Percentiles rank a stretch among this genome's conserved stretches.
These are phyloP conservation scores for Cylindrotheca fusiformis DNA, from an alignment of 108 stramenopile genomes.

Conservation along the genomic window DNA sequence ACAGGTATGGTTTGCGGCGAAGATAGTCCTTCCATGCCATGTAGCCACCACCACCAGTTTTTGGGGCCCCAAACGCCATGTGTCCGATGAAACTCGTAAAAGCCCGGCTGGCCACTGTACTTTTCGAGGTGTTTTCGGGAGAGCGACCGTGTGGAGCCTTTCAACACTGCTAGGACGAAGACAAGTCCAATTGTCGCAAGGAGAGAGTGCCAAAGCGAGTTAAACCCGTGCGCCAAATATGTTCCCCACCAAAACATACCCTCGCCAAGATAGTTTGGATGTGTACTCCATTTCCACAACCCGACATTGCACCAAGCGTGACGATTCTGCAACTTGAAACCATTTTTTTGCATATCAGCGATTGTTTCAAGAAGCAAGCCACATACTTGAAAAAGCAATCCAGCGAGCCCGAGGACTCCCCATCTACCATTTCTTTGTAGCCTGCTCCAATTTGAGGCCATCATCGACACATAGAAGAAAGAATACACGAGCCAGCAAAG, in stretches of 20 bases:
- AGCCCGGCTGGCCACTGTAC: constrained; percentile 36
- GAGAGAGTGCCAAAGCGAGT: constrained; percentile 5
- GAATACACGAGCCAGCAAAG: constrained; percentile 48
- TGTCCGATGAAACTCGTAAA: constrained; percentile 32
- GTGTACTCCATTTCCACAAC: constrained; percentile 47
- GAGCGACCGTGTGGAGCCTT: constrained; percentile 31
- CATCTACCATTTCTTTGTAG: constrained; percentile 25
- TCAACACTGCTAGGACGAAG: constrained; percentile 31
- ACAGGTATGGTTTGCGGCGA: too few relatives aligned
- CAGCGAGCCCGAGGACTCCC: constrained; percentile 32
- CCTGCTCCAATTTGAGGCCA: constrained; percentile 37
- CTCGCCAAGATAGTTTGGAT: constrained; percentile 68
- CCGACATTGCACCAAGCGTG: constrained; percentile 57
- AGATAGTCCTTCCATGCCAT: constrained; percentile 13
- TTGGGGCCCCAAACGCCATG: constrained; percentile 41
- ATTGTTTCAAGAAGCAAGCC: constrained; percentile 54
- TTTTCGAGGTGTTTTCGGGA: constrained; percentile 25
- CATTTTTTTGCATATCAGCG: constrained; percentile 54
- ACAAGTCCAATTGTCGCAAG: constrained; percentile 32
- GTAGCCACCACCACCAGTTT: constrained; percentile 15
- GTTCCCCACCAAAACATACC: constrained; percentile 57
- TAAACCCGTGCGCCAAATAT: constrained; percentile 34
- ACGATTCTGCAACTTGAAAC: constrained; percentile 47
- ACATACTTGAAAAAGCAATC: constrained; percentile 30
- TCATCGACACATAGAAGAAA: constrained; percentile 43